Conservation (phyloP, 257 asterid species). For the Gentiana macrophylla region DNA sequence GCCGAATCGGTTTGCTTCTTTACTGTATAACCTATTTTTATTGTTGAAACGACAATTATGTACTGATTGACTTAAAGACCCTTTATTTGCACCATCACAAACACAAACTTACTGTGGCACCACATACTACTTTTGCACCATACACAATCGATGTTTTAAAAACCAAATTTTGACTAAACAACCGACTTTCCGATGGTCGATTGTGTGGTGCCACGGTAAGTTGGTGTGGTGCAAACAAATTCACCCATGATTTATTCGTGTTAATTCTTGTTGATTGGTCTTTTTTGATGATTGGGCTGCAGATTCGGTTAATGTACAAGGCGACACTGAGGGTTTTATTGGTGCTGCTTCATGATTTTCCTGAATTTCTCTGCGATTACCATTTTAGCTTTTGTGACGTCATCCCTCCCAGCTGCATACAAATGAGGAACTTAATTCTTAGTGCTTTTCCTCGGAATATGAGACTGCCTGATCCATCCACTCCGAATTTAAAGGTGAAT, state of each 20-base stretch:
- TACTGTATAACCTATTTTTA: background rate
- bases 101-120: too few relatives aligned
- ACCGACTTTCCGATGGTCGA: too few relatives aligned
- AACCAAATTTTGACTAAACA: too few relatives aligned
- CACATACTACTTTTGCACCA: too few relatives aligned
- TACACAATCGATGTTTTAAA: too few relatives aligned
- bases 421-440: conserved; percentile 88
- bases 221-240: too few relatives aligned
- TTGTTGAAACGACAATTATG: too few relatives aligned
- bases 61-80: too few relatives aligned
- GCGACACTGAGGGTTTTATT: conserved; percentile 90
- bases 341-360: conserved; percentile 97
- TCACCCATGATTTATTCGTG: too few relatives aligned
- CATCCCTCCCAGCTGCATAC: conserved; percentile 96
- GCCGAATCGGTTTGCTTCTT: conserved; percentile 65
- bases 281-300: background rate
- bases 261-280: conserved; percentile 7
- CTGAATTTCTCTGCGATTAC: conserved; percentile 95
- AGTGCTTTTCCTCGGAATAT: conserved; percentile 99
- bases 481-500: conserved; percentile 83
- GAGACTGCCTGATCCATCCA: conserved; percentile 97
- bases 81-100: background rate
- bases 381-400: conserved; percentile 99
- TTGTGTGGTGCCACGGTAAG: too few relatives aligned
- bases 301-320: conserved; percentile 84